Evolutionary conservation across 768 basidiomycete genomes (phyloP).

Genomic region (Exidia glandulosa): DNA sequence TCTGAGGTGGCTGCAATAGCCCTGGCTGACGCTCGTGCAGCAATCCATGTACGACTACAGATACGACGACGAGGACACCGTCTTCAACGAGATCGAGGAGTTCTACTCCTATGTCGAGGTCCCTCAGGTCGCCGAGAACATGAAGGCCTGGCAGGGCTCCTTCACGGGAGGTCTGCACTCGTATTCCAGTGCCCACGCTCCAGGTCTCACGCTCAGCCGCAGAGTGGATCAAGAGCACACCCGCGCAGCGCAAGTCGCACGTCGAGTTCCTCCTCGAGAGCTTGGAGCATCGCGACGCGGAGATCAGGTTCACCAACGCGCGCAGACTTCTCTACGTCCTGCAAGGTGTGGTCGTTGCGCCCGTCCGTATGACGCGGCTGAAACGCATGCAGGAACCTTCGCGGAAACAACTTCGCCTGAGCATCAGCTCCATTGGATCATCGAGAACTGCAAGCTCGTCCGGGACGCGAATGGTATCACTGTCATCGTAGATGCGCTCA

Average conservation of each 20-base stretch:
- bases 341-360: slow-evolving; percentile 50
- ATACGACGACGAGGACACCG: slow-evolving; percentile 93
- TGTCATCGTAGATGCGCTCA: slow-evolving; percentile 77
- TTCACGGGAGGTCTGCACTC: slow-evolving; percentile 69
- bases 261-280: slow-evolving; percentile 76
- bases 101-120: slow-evolving; percentile 97
- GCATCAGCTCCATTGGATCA: slow-evolving; percentile 91
- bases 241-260: slow-evolving; percentile 53
- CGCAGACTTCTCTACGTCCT: slow-evolving; percentile 81
- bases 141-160: slow-evolving; percentile 79
- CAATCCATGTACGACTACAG: slow-evolving; percentile 84
- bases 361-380: slow-evolving; percentile 2
- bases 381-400: slow-evolving; percentile 56
- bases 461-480: slow-evolving; percentile 74
- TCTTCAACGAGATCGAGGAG: slow-evolving; percentile 93
- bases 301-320: slow-evolving; percentile 77
- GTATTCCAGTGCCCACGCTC: slow-evolving; percentile 13
- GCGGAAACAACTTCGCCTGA: slow-evolving; percentile 86
- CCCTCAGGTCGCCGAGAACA: slow-evolving; percentile 77
- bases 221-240: slow-evolving; percentile 74
- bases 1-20: slow-evolving; percentile 8
- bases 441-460: slow-evolving; percentile 84
- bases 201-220: slow-evolving; percentile 8
- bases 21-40: slow-evolving; percentile 25
- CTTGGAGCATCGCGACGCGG: slow-evolving; percentile 76